Conservation (phyloP, 495 filamentous ascomycete genomes). For the Neurospora pannonica region DNA sequence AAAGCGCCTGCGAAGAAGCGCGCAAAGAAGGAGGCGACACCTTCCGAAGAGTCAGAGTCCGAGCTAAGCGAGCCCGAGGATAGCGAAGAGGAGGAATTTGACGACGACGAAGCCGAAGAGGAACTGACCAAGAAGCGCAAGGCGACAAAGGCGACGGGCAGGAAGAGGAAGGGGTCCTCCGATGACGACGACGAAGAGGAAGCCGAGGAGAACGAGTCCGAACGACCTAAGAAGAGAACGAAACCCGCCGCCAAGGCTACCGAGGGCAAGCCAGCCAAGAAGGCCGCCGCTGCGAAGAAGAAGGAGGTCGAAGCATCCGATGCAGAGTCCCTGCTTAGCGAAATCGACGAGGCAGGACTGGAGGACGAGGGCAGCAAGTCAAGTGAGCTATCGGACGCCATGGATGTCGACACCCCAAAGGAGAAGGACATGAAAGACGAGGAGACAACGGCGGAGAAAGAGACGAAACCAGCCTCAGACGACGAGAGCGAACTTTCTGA, state of each 20-base stretch:
- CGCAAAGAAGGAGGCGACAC: conserved; percentile 5
- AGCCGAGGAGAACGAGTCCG: neutral
- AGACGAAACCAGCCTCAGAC: conserved; percentile 29
- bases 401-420: neutral
- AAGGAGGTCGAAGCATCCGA: neutral
- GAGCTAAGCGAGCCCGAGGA: conserved; percentile 12
- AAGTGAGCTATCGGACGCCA: neutral
- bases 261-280: neutral
- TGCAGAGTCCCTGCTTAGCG: conserved; percentile 3
- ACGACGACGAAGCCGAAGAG: neutral
- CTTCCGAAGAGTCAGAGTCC: conserved; percentile 9
- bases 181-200: conserved; percentile 31
- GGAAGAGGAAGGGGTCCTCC: conserved; percentile 20
- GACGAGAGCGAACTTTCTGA: conserved; percentile 77
- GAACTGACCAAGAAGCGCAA: conserved; percentile 23
- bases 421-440: neutral
- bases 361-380: neutral
- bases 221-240: conserved; percentile 7
- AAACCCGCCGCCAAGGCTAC: neutral
- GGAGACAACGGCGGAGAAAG: neutral
- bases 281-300: neutral
- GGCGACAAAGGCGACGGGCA: conserved; percentile 20
- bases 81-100: conserved; percentile 3
- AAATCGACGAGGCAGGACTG: neutral
- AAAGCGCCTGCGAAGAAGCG: conserved; percentile 6